A percentile compares a stretch with the other conserved stretches of the same genome.
phyloP scores from a whole-genome alignment of 2,329 filamentous ascomycete genomes.

The Magnaporthiopsis incrustans region DNA sequence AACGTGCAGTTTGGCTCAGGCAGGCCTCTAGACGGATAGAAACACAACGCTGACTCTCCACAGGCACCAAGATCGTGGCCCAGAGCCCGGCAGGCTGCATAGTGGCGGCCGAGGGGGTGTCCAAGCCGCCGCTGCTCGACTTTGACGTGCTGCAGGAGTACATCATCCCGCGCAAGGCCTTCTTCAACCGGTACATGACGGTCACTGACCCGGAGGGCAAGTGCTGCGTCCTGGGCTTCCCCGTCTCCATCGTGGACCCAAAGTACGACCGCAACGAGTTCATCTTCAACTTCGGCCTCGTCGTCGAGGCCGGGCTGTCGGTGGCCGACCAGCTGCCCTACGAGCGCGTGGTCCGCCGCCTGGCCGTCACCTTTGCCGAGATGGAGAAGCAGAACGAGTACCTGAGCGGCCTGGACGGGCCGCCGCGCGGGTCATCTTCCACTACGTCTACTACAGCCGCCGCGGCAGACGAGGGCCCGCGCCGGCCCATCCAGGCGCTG shows the following conservation, averaged over 20 bases:
- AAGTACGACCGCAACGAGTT: slow-evolving; percentile 90
- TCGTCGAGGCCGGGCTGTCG: slow-evolving; percentile 22
- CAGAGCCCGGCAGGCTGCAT: slow-evolving; percentile 57
- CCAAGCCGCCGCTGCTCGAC: slow-evolving; percentile 61
- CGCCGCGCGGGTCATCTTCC: slow-evolving; percentile 5
- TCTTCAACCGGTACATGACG: slow-evolving; percentile 85
- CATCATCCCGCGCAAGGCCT: slow-evolving; percentile 88
- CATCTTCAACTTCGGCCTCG: slow-evolving; percentile 95
- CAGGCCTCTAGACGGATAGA: neutral
- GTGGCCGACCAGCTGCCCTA: slow-evolving; percentile 66
- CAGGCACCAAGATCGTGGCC: slow-evolving; percentile 55
- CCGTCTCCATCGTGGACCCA: slow-evolving; percentile 75
- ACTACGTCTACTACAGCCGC: neutral
- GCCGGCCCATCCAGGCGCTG: slow-evolving; percentile 72
- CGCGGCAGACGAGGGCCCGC: slow-evolving; percentile 31
- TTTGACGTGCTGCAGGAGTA: slow-evolving; percentile 85
- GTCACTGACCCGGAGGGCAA: slow-evolving; percentile 63
- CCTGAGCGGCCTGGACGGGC: slow-evolving; percentile 40
- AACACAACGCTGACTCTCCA: slow-evolving; percentile 11
- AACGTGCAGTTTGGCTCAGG: neutral
- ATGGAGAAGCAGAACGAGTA: slow-evolving; percentile 90
- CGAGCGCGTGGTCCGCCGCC: slow-evolving; percentile 75
- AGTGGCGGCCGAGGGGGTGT: slow-evolving; percentile 27
- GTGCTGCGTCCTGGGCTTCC: slow-evolving; percentile 77
- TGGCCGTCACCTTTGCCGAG: slow-evolving; percentile 78